Conservation (phyloP, 768 basidiomycete species). For the Boletellus emodensis region DNA sequence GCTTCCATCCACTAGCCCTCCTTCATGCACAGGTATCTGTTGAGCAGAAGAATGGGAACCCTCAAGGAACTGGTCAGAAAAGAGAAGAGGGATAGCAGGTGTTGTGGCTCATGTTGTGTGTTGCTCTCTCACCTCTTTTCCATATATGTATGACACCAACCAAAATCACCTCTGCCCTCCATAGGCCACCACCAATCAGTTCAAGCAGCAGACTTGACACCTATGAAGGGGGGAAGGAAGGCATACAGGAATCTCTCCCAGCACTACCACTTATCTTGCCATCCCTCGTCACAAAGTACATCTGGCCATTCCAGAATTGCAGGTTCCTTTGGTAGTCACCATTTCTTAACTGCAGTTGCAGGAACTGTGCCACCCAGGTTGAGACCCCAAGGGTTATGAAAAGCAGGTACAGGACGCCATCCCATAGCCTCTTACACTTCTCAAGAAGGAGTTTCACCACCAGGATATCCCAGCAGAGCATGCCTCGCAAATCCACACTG, state of each 20-base stretch:
- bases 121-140: neutral
- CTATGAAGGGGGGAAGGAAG: neutral
- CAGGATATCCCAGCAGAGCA: slow-evolving; percentile 3
- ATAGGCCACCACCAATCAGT: neutral
- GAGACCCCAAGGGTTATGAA: neutral
- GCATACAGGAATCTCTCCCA: neutral
- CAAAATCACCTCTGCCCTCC: neutral
- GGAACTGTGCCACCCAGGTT: neutral
- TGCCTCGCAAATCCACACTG: neutral
- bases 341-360: neutral
- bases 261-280: neutral
- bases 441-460: neutral
- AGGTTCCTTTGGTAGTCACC: neutral
- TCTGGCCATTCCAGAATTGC: neutral
- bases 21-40: neutral
- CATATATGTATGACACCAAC: neutral
- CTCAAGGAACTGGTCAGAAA: neutral
- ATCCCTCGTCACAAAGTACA: neutral
- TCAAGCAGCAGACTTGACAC: neutral
- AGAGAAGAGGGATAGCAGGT: too few species aligned
- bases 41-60: too few species aligned
- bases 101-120: neutral
- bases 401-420: neutral
- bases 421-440: neutral
- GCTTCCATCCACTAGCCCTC: neutral